Evolutionary conservation across 257 asterid genomes (phyloP).

Genomic region (Solanum virginianum): DNA sequence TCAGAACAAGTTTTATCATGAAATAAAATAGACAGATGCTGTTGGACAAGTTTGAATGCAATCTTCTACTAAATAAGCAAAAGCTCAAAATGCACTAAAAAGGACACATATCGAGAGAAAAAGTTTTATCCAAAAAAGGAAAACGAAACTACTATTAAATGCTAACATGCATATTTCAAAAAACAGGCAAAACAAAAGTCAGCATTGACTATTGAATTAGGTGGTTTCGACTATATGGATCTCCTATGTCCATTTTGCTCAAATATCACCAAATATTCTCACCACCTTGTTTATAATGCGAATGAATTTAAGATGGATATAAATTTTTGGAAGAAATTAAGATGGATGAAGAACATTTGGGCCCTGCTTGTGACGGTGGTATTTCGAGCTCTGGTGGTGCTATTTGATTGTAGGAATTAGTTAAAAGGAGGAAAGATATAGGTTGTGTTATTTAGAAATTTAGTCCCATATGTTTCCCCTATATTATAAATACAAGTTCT

Average conservation of each 20-base stretch:
- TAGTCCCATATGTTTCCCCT: neutral
- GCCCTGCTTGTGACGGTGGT: neutral
- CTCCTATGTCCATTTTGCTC: neutral
- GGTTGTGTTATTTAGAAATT: neutral
- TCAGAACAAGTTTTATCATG: neutral
- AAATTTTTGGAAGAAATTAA: neutral
- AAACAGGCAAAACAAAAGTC: neutral
- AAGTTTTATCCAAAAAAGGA: neutral
- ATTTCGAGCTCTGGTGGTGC: neutral
- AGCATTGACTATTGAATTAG: neutral
- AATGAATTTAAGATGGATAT: neutral
- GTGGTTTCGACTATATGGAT: neutral
- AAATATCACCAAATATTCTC: neutral
- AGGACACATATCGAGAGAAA: neutral
- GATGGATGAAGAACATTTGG: neutral
- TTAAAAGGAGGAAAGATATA: neutral
- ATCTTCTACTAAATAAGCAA: neutral
- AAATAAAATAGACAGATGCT: neutral
- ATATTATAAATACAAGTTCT: neutral
- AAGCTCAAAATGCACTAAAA: neutral
- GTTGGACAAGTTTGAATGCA: neutral
- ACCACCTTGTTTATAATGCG: neutral
- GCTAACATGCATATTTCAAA: neutral
- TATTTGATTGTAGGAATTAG: neutral
- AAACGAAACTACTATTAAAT: neutral